phyloP scores from a whole-genome alignment of 2,329 filamentous ascomycete genomes.

The Curvularia sp. region DNA sequence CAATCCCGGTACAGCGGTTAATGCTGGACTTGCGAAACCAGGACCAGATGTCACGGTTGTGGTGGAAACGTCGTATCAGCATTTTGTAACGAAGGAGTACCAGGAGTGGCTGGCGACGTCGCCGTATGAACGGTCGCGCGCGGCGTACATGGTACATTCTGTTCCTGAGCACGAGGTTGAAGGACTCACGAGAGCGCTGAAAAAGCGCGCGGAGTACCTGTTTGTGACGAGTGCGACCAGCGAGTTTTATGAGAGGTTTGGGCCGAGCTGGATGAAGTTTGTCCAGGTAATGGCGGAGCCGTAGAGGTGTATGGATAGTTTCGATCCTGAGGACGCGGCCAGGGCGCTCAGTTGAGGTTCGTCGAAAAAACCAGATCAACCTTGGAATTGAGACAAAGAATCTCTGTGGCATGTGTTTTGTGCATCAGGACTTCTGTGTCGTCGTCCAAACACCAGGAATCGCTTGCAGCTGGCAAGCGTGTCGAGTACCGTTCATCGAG shows the following conservation, averaged over 20 bases:
- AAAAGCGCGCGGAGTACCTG: conserved; percentile 29
- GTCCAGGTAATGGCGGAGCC: conserved; percentile 24
- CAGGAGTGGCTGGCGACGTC: conserved; percentile 37
- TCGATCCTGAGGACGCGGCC: background rate
- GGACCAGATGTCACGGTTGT: conserved; percentile 39
- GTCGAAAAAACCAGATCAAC: background rate
- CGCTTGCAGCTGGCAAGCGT: background rate
- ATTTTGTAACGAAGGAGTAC: conserved; percentile 28
- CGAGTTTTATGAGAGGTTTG: conserved; percentile 35
- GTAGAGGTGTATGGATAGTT: background rate
- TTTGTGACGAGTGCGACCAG: conserved; percentile 35
- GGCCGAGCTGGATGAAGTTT: conserved; percentile 30
- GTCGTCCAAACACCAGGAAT: background rate
- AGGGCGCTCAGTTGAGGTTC: background rate
- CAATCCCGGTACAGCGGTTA: conserved; percentile 40
- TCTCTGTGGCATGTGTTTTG: background rate
- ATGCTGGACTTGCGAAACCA: conserved; percentile 26
- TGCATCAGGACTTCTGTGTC: background rate
- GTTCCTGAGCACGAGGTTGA: conserved; percentile 27
- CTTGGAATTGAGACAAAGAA: background rate
- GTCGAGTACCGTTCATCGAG: background rate
- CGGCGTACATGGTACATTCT: conserved; percentile 40
- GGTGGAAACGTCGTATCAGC: conserved; percentile 31
- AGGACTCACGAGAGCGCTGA: conserved; percentile 20
- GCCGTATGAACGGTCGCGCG: conserved; percentile 27